Evolutionary conservation across 2,329 filamentous ascomycete genomes (phyloP).

Genomic region (Colletotrichum australisinense): DNA sequence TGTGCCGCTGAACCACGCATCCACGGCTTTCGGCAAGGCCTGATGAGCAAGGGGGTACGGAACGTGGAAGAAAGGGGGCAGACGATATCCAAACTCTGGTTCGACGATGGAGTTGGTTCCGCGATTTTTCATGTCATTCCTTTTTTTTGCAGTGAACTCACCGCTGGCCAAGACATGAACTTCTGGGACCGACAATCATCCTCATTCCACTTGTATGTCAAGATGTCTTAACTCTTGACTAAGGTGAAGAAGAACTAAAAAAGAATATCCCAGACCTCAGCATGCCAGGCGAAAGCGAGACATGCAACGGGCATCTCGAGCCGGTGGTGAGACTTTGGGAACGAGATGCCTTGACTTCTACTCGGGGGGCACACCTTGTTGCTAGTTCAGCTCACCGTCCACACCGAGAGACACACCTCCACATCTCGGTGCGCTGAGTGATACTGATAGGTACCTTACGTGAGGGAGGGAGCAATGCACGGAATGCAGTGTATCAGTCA

Average conservation of each 20-base stretch:
- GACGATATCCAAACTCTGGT: slow-evolving; percentile 10
- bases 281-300: slow-evolving; percentile 23
- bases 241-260: slow-evolving; percentile 22
- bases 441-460: too few relatives aligned
- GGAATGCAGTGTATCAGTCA: slow-evolving; percentile 5
- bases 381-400: slow-evolving; percentile 18
- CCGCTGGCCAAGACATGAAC: slow-evolving; percentile 9
- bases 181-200: not conserved
- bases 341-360: slow-evolving; percentile 9
- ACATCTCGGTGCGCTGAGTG: not conserved
- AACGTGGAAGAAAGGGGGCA: slow-evolving; percentile 14
- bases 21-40: slow-evolving; percentile 31
- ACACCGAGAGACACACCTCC: slow-evolving; percentile 15
- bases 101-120: slow-evolving; percentile 17
- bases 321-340: slow-evolving; percentile 1
- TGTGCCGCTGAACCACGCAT: not conserved
- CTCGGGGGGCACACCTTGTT: slow-evolving; percentile 4
- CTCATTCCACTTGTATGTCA: not conserved
- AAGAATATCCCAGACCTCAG: not conserved
- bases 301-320: slow-evolving; percentile 28
- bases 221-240: slow-evolving; percentile 16
- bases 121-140: slow-evolving; percentile 22
- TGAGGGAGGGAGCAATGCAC: not conserved
- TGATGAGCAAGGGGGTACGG: slow-evolving; percentile 4
- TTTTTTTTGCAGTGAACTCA: slow-evolving; percentile 8